Conservation (phyloP, 225 moss, liverwort and hornwort species). For the Rhytidiadelphus loreus region DNA sequence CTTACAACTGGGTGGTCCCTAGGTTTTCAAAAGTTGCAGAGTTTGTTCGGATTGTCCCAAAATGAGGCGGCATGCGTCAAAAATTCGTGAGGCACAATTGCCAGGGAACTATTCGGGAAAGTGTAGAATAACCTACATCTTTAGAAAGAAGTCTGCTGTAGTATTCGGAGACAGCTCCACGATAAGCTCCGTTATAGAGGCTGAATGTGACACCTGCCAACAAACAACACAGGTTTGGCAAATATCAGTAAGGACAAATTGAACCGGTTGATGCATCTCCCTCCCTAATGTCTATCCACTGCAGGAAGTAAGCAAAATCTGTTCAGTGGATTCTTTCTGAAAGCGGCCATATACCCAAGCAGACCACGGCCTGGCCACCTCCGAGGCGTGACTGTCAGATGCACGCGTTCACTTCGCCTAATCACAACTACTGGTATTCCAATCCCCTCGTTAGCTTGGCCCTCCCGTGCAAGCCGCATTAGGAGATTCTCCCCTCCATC, state of each 20-base stretch:
- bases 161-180: background rate
- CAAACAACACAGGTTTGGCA: background rate
- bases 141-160: background rate
- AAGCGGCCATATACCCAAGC: conserved; percentile 63
- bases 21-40: background rate
- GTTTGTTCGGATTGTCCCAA: background rate
- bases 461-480: conserved; percentile 62
- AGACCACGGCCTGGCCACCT: conserved; percentile 82
- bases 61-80: conserved; percentile 1
- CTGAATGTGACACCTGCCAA: conserved; percentile 50
- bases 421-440: conserved; percentile 69
- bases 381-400: conserved; percentile 68
- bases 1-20: background rate
- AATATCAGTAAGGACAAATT: background rate
- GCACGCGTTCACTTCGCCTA: conserved; percentile 57
- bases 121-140: background rate
- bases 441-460: conserved; percentile 63
- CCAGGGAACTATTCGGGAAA: background rate
- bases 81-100: background rate
- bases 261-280: background rate
- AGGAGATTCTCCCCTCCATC: conserved; percentile 61
- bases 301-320: background rate
- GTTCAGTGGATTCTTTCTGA: background rate
- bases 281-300: background rate
- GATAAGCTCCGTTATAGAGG: conserved; percentile 20